Evolutionary conservation across 495 filamentous ascomycete species (phyloP), one percentile per base, ranked within the genome.

Genomic region (Hyaloscypha variabilis): DNA sequence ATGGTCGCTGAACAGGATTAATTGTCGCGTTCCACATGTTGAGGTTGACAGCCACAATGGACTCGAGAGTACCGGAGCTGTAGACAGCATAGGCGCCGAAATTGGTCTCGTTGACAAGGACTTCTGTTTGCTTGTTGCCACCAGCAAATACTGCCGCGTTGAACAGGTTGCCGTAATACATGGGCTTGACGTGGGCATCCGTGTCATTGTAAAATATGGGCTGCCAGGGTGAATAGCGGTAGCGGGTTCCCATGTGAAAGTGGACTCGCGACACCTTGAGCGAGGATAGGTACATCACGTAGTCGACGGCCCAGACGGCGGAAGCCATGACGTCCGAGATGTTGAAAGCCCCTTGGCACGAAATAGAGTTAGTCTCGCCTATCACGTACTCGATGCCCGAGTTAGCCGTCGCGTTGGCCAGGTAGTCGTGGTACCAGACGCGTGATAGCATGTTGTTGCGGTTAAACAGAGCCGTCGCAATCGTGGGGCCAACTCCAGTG

Each of bases 331-430:
- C 62, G 50, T 72, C 60, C 14, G 69, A 71, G 34, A 72, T 36
- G 34, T 63, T 55, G n/a, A 42, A 19, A 8, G 25, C 23, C 2
- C 70, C 70, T 34, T 72, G 68, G 42, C 42, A 31, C n/a, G 71
- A 73, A 24, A 73, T 67, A 28, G 71, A 73, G 50, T 72, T 72
- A 4, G 71, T 73, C 56, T 73, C 71, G 30, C 71, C 71, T 17
- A 73, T 59, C 14, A 73, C 70, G 25, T 72, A 72, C 10, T 31
- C 19, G 17, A 70, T 55, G 46, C 66, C 70, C 1, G n/a, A 31
- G 11, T 49, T 28, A 23, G 31, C 61, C 8, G 56, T 67, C 11
- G 26, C 17, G 46, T 68, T 71, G 3, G 28, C 54, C 4, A 73
- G 62, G 36, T 64, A 63, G 23, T 68, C 61, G 55, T 72, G 69